These are phyloP conservation scores for Blumeria graminis DNA, from an alignment of 2,329 filamentous ascomycete genomes.

Conservation along the genomic window DNA sequence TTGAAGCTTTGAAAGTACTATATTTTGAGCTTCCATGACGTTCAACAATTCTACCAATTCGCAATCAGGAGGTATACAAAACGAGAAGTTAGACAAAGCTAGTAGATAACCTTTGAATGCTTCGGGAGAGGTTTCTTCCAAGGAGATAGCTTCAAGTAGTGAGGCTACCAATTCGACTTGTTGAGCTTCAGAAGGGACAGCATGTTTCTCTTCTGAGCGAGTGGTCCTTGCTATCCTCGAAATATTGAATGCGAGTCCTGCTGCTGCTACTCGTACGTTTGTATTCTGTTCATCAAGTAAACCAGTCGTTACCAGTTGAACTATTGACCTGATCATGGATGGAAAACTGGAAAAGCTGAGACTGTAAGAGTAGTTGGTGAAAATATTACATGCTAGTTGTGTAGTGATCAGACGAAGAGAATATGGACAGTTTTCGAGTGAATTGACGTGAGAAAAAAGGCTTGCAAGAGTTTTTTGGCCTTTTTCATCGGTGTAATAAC, in stretches of 20 bases:
- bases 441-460: slow-evolving; percentile 35
- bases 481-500: slow-evolving; percentile 58
- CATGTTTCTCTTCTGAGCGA: slow-evolving; percentile 30
- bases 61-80: slow-evolving; percentile 42
- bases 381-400: slow-evolving; percentile 68
- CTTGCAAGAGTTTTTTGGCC: slow-evolving; percentile 36
- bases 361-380: slow-evolving; percentile 48
- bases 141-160: slow-evolving; percentile 44
- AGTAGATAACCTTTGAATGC: slow-evolving; percentile 54
- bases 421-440: slow-evolving; percentile 41
- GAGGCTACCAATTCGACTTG: slow-evolving; percentile 67
- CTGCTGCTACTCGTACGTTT: slow-evolving; percentile 57
- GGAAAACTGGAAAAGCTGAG: slow-evolving; percentile 32
- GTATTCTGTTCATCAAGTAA: slow-evolving; percentile 54
- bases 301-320: slow-evolving; percentile 47
- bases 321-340: slow-evolving; percentile 30
- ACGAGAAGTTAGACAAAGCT: slow-evolving; percentile 52
- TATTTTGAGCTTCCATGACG: slow-evolving; percentile 48
- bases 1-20: slow-evolving; percentile 32
- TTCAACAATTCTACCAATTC: slow-evolving; percentile 60
- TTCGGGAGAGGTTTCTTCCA: slow-evolving; percentile 38
- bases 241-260: slow-evolving; percentile 67
- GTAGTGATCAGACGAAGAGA: slow-evolving; percentile 61
- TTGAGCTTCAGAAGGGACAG: slow-evolving; percentile 39
- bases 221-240: slow-evolving; percentile 43